These are phyloP conservation scores for Zygotorulaspora sp. DNA, from an alignment of 805 yeast species.

Conservation along the genomic window DNA sequence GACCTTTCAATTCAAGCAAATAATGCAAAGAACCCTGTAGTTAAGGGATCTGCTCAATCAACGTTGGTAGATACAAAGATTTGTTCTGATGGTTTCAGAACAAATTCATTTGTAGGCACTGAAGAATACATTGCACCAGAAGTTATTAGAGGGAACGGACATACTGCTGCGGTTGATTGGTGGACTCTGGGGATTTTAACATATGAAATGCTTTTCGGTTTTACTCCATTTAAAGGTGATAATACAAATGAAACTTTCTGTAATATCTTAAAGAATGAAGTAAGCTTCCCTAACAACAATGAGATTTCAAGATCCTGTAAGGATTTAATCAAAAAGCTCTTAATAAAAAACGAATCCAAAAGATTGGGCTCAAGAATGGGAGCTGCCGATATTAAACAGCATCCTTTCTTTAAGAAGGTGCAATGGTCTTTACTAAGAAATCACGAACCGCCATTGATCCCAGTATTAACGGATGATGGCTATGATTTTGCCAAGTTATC, in stretches of 20 bases:
- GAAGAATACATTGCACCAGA: constrained; percentile 99
- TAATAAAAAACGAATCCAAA: constrained; percentile 84
- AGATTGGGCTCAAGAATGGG: constrained; percentile 90
- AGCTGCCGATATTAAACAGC: constrained; percentile 89
- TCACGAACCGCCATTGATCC: constrained; percentile 94
- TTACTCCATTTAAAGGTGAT: constrained; percentile 93
- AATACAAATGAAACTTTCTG: constrained; percentile 87
- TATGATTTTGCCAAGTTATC: constrained; percentile 44
- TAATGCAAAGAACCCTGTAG: constrained; percentile 63
- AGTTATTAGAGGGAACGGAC: constrained; percentile 95
- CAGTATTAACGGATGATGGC: constrained; percentile 59
- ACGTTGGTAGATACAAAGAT: constrained; percentile 75
- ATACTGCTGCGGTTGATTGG: constrained; percentile 98
- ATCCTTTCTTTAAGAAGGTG: constrained; percentile 82
- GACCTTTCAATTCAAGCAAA: constrained; percentile 89
- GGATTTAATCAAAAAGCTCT: constrained; percentile 68
- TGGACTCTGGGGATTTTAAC: constrained; percentile 95
- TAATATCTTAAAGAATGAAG: constrained; percentile 79
- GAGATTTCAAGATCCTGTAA: constrained; percentile 72
- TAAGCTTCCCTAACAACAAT: constrained; percentile 66
- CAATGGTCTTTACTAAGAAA: constrained; percentile 95
- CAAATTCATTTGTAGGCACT: constrained; percentile 97
- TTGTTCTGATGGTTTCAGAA: constrained; percentile 92
- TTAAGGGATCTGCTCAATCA: constrained; percentile 33
- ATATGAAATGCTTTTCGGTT: constrained; percentile 92